A percentile compares a stretch with the other conserved stretches of the same genome.
These are phyloP conservation scores for Ophiocordyceps sinensis DNA, from an alignment of 2,329 filamentous ascomycete genomes.

Conservation along the genomic window DNA sequence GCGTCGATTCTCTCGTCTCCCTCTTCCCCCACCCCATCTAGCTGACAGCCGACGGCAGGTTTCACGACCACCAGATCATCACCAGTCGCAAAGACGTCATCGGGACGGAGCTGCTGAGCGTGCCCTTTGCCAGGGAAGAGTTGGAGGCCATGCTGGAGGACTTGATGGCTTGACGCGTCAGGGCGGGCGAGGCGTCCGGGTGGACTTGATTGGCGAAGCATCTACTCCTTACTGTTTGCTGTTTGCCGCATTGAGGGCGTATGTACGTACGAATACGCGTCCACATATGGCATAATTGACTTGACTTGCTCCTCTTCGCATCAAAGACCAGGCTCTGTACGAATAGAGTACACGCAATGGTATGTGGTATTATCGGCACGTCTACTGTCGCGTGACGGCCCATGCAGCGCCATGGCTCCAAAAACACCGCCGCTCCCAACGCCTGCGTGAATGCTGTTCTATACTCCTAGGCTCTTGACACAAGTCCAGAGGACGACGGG, in stretches of 20 bases:
- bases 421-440: background rate
- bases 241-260: too few relatives aligned
- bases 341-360: too few relatives aligned
- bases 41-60: constrained; percentile 33
- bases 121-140: constrained; percentile 79
- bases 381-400: too few relatives aligned
- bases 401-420: too few relatives aligned
- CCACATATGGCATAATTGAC: too few relatives aligned
- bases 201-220: too few relatives aligned
- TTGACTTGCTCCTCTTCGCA: too few relatives aligned
- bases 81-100: constrained; percentile 73
- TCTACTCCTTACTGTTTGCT: too few relatives aligned
- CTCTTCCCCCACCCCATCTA: background rate
- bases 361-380: too few relatives aligned
- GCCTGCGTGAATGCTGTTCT: constrained; percentile 6
- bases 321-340: too few relatives aligned
- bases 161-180: constrained; percentile 13
- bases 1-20: constrained; percentile 1
- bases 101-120: constrained; percentile 71
- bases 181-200: too few relatives aligned
- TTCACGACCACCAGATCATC: constrained; percentile 97
- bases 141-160: constrained; percentile 83
- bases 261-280: too few relatives aligned
- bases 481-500: constrained; percentile 87
- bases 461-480: constrained; percentile 61